Evolutionary conservation across 345 rosid genomes (phyloP).

Genomic region (Eucalyptus regnans): DNA sequence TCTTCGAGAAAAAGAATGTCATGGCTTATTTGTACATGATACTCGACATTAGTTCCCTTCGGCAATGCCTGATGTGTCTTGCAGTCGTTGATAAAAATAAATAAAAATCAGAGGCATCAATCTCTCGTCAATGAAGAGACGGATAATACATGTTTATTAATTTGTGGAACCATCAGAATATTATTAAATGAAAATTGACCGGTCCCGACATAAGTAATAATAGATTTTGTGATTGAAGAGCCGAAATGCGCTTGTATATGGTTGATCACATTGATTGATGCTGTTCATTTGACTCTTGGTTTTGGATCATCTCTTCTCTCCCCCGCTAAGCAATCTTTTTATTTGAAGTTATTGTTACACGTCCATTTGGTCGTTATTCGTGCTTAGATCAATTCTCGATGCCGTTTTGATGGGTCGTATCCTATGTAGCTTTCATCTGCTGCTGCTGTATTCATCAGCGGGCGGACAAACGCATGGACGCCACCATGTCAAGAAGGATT

Average conservation of each 20-base stretch:
- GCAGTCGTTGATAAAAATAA: fast-evolving
- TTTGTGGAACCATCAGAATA: not conserved
- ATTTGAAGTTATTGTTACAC: not conserved
- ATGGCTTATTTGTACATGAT: not conserved
- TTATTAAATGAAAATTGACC: not conserved
- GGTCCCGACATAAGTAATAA: not conserved
- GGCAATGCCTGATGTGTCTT: not conserved
- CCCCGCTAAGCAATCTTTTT: too few species aligned
- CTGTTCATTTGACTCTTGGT: too few species aligned
- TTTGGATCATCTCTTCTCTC: too few species aligned
- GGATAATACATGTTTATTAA: too few species aligned
- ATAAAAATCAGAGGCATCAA: not conserved
- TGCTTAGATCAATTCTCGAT: not conserved
- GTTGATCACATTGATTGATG: too few species aligned
- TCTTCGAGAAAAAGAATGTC: not conserved
- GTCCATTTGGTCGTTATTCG: not conserved
- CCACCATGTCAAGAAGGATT: too few species aligned
- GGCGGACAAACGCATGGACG: too few species aligned
- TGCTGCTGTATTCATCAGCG: fast-evolving
- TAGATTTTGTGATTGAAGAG: not conserved
- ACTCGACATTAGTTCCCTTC: not conserved
- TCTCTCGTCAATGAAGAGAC: too few species aligned
- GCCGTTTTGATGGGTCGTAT: not conserved
- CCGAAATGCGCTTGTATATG: not conserved
- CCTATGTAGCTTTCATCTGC: not conserved